phyloP scores from a whole-genome alignment of 2,329 filamentous ascomycete species.

The Huntiella decipiens region DNA sequence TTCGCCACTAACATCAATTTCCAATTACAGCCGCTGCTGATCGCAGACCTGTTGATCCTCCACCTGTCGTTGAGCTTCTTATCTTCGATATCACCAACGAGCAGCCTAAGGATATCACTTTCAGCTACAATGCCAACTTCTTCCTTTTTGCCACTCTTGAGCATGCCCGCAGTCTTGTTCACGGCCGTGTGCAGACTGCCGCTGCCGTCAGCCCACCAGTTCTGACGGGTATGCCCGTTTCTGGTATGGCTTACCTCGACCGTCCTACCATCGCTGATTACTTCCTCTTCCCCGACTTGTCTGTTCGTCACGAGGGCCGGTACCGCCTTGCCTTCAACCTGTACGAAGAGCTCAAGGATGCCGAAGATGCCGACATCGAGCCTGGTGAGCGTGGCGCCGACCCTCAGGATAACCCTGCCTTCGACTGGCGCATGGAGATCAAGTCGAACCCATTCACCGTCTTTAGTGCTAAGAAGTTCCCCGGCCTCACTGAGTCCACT shows the following conservation, averaged over 20 bases:
- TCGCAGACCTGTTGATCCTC: slow-evolving; percentile 80
- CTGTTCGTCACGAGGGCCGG: slow-evolving; percentile 83
- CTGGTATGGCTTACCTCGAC: slow-evolving; percentile 89
- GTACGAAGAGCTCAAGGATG: slow-evolving; percentile 82
- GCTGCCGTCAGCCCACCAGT: slow-evolving; percentile 61
- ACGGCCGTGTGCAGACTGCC: slow-evolving; percentile 51
- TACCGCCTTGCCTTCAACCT: slow-evolving; percentile 85
- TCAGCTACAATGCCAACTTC: slow-evolving; percentile 89
- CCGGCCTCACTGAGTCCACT: slow-evolving; percentile 79
- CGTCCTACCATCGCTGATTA: slow-evolving; percentile 66
- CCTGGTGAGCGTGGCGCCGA: slow-evolving; percentile 19
- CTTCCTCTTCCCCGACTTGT: slow-evolving; percentile 94
- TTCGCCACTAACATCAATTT: neutral
- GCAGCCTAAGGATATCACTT: slow-evolving; percentile 54
- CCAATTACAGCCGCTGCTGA: slow-evolving; percentile 51
- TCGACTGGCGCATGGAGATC: slow-evolving; percentile 77
- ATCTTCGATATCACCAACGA: slow-evolving; percentile 52
- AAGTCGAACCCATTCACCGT: slow-evolving; percentile 76
- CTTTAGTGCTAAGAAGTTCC: slow-evolving; percentile 96
- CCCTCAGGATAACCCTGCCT: slow-evolving; percentile 30
- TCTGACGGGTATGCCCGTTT: slow-evolving; percentile 82
- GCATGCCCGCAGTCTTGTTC: slow-evolving; percentile 63
- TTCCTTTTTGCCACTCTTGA: slow-evolving; percentile 90
- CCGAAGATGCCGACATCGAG: slow-evolving; percentile 52
- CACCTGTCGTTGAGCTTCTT: slow-evolving; percentile 79